Evolutionary conservation across 1,139 yeast genomes (phyloP).

Genomic region (Yamadazyma epiphylla): DNA sequence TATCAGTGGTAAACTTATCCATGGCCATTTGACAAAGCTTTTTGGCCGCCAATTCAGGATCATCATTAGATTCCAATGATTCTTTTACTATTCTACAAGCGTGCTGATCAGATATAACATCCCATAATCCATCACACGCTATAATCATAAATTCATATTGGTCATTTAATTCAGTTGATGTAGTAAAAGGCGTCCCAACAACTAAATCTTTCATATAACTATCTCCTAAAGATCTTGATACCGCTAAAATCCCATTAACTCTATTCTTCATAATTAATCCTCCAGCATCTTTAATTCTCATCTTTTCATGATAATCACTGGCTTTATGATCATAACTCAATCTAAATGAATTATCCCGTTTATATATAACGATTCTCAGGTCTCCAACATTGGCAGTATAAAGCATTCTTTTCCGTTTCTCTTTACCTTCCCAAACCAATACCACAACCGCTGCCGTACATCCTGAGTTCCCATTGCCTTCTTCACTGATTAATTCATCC

Average conservation of each 20-base stretch:
- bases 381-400: slow-evolving; percentile 97
- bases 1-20: slow-evolving; percentile 80
- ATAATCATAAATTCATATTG: slow-evolving; percentile 72
- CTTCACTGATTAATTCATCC: slow-evolving; percentile 62
- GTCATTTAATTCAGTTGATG: slow-evolving; percentile 68
- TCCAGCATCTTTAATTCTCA: slow-evolving; percentile 72
- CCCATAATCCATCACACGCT: slow-evolving; percentile 97
- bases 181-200: slow-evolving; percentile 88
- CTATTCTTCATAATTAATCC: slow-evolving; percentile 88
- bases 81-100: slow-evolving; percentile 72
- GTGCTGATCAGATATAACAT: slow-evolving; percentile 74
- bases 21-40: slow-evolving; percentile 73
- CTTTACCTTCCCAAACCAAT: slow-evolving; percentile 68
- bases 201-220: slow-evolving; percentile 86
- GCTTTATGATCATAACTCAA: slow-evolving; percentile 95
- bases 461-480: slow-evolving; percentile 69
- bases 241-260: slow-evolving; percentile 94
- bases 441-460: slow-evolving; percentile 96
- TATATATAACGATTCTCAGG: slow-evolving; percentile 73
- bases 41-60: slow-evolving; percentile 66
- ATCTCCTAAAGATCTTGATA: slow-evolving; percentile 93
- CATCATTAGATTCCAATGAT: slow-evolving; percentile 21
- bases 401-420: slow-evolving; percentile 59
- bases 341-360: slow-evolving; percentile 71
- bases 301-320: slow-evolving; percentile 71